Evolutionary conservation across 257 asterid species (phyloP).

Genomic region (Capsicum pubescens): DNA sequence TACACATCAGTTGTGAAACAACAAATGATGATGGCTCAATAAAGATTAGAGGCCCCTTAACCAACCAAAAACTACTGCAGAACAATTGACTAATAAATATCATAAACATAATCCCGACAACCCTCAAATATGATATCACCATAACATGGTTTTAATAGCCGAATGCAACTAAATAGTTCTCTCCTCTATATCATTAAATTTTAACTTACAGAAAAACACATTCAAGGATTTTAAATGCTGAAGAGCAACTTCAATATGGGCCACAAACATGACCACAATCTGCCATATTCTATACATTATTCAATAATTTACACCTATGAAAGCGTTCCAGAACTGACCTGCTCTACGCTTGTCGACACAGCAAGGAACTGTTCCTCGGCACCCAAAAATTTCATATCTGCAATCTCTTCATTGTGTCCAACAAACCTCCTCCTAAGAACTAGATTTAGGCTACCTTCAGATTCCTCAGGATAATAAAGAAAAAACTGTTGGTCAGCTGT

Average conservation of each 20-base stretch:
- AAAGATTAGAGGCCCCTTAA: neutral
- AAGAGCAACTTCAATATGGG: slow-evolving; percentile 18
- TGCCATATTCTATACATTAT: neutral
- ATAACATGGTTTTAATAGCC: slow-evolving; percentile 10
- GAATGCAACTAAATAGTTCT: neutral
- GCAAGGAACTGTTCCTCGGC: slow-evolving; percentile 90
- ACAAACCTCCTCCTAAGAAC: slow-evolving; percentile 73
- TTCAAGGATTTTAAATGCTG: slow-evolving; percentile 10
- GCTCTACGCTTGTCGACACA: slow-evolving; percentile 94
- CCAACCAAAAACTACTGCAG: slow-evolving; percentile 9
- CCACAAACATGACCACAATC: neutral
- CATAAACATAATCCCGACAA: neutral
- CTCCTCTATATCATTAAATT: neutral
- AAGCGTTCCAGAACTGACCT: slow-evolving; percentile 49
- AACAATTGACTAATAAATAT: neutral
- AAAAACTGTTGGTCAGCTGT: slow-evolving; percentile 98
- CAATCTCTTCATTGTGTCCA: slow-evolving; percentile 95
- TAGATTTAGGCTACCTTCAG: slow-evolving; percentile 58
- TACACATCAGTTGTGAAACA: slow-evolving; percentile 5
- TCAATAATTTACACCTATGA: slow-evolving; percentile 15
- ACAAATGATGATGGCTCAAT: slow-evolving; percentile 23
- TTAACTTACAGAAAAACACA: neutral
- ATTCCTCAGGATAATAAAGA: slow-evolving; percentile 61
- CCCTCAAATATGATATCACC: slow-evolving; percentile 13
- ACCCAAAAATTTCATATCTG: slow-evolving; percentile 95